phyloP scores from a whole-genome alignment of 1,284 basidiomycete genomes.

The Fomitopsis pinicola region DNA sequence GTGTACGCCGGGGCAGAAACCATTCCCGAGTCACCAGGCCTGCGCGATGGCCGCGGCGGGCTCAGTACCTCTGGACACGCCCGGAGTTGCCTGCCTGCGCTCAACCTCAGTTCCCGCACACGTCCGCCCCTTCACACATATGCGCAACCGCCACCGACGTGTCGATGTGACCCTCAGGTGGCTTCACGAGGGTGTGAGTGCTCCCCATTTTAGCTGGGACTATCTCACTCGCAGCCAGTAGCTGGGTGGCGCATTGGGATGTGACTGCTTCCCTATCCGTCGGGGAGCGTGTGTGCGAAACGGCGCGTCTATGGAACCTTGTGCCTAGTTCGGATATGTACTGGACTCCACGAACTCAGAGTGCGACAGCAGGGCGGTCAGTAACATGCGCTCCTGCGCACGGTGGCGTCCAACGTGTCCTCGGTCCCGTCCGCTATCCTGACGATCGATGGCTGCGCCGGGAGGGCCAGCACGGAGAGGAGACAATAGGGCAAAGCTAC shows the following conservation, averaged over 20 bases:
- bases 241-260: neutral
- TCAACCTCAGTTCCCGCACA: neutral
- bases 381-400: neutral
- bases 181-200: neutral
- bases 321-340: neutral
- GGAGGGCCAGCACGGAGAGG: neutral
- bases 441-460: neutral
- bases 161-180: neutral
- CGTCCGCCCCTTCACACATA: neutral
- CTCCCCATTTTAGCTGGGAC: neutral
- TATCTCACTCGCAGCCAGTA: neutral
- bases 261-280: neutral
- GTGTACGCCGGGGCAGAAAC: neutral
- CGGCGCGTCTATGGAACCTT: neutral
- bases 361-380: neutral
- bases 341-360: neutral
- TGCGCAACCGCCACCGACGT: neutral
- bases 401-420: neutral
- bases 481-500: neutral
- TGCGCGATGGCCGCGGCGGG: neutral
- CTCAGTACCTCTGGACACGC: neutral
- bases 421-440: neutral
- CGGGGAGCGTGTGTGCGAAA: neutral
- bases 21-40: neutral
- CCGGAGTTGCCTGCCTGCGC: neutral